Base-by-base conservation (phyloP, 768 basidiomycete genomes). In the Calocera viscosa region DNA sequence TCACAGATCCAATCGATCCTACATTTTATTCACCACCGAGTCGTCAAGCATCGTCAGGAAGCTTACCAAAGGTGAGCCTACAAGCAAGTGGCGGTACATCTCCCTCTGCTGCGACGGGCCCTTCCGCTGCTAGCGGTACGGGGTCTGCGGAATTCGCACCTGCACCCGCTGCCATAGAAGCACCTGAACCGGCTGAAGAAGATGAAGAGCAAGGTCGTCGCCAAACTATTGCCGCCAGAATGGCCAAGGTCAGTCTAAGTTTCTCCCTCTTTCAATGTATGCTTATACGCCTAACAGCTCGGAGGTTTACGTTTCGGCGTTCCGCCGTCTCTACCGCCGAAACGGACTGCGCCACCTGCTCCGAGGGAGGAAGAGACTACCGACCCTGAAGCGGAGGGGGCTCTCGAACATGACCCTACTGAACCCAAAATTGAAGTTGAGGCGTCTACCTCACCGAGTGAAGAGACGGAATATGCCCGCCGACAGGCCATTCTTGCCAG, bases 191-290 rank as follows among this genome's bases (percentile, higher is more conserved):
- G 7, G 66, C 66, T n/a, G 71, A 66, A 26, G 65, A 53, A n/a
- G 49, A 67, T 30, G 53, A 64, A 10, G 81, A 79, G 24, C 72
- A 74, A 12, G 69, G 75, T 1, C 80, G 86, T 63, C 82, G 86
- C 26, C 81, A 80, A 33, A 89, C 89, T 1, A 90, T 96, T 39
- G 91, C 93, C 0, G 92, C 95, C 67, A 83, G 94, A n/a, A 94
- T 96, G 93, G 93, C 93, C 0, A 91, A 86, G 72, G 80, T 96
- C 0, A 91, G 94, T 17, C 91, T 90, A 1, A 86, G 84, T 83
- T 10, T 8, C 30, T 10, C 5, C 11, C 3, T 28, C 5, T 26
- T 5, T 60, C 10, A 14, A 10, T 10, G 5, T 11, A 32, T 16
- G 8, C 53, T 60, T 2, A 60, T 60, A 19, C 10, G 30, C 24